phyloP scores from a whole-genome alignment of 2,329 filamentous ascomycete genomes.

The Aspergillus sp. region DNA sequence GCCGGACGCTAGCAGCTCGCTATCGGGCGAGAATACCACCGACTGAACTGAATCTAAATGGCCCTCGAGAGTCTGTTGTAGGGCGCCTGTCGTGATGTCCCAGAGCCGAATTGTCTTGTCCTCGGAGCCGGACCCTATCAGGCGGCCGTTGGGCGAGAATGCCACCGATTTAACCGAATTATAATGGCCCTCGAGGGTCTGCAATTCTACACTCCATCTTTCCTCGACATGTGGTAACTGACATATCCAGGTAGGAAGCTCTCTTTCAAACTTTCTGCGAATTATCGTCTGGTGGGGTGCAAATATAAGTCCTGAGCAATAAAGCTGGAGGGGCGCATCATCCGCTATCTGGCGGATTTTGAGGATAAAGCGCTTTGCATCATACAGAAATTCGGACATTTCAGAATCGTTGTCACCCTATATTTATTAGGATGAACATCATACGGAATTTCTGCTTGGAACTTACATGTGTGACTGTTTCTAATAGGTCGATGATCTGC shows the following conservation, averaged over 20 bases:
- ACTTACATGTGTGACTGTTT: slow-evolving; percentile 8
- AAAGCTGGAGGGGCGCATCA: slow-evolving; percentile 25
- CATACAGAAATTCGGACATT: slow-evolving; percentile 15
- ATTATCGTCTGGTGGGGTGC: slow-evolving; percentile 17
- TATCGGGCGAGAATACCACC: slow-evolving; percentile 10
- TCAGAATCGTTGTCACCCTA: slow-evolving; percentile 2
- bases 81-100: slow-evolving; percentile 10
- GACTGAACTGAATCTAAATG: slow-evolving; percentile 7
- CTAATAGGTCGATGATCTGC: slow-evolving; percentile 7
- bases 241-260: slow-evolving; percentile 12
- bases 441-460: background rate
- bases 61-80: slow-evolving; percentile 4
- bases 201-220: slow-evolving; percentile 5
- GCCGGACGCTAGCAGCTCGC: slow-evolving; percentile 11
- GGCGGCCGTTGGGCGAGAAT: slow-evolving; percentile 16
- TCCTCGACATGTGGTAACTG: slow-evolving; percentile 7
- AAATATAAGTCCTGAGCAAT: slow-evolving; percentile 24
- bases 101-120: slow-evolving; percentile 17
- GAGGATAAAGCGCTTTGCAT: slow-evolving; percentile 22
- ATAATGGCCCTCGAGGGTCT: slow-evolving; percentile 8
- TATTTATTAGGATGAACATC: slow-evolving; percentile 3
- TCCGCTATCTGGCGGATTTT: slow-evolving; percentile 17
- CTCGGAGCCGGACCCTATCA: slow-evolving; percentile 14
- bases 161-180: slow-evolving; percentile 5
- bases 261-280: slow-evolving; percentile 13